phyloP scores from a whole-genome alignment of 305 asterid genomes.

The Fraxinus velutina region DNA sequence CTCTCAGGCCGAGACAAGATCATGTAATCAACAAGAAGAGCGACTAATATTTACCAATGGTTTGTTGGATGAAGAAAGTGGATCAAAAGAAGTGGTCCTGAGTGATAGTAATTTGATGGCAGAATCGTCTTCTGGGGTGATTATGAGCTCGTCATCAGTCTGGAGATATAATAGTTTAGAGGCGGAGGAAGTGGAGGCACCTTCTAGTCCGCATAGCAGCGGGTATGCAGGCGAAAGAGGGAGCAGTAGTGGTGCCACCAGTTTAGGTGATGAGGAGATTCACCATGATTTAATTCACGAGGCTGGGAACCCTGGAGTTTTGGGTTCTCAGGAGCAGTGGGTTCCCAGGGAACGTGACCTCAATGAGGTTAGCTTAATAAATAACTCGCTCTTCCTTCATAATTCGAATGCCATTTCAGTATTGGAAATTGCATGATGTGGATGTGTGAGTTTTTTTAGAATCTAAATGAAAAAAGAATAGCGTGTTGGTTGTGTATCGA shows the following conservation, averaged over 20 bases:
- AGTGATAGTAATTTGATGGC: constrained; percentile 20
- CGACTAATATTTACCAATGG: constrained; percentile 36
- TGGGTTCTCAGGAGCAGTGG: constrained; percentile 48
- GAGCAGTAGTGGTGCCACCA: constrained; percentile 68
- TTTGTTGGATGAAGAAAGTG: constrained; percentile 35
- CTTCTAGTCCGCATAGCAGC: constrained; percentile 82
- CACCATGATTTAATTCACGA: constrained; percentile 38
- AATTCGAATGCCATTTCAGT: neutral
- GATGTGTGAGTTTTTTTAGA: neutral
- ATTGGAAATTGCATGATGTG: neutral
- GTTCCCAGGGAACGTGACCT: constrained; percentile 76
- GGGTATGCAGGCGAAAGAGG: constrained; percentile 96
- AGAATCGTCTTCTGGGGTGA: constrained; percentile 36
- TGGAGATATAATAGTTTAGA: constrained; percentile 51
- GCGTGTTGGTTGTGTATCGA: neutral
- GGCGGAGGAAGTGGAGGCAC: constrained; percentile 57
- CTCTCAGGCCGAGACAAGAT: constrained; percentile 39
- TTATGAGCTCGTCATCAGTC: constrained; percentile 34
- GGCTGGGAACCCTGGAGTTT: constrained; percentile 42
- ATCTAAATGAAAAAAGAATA: neutral
- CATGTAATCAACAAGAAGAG: constrained; percentile 38
- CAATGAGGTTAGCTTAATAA: constrained; percentile 56
- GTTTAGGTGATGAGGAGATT: constrained; percentile 38
- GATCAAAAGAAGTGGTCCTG: constrained; percentile 25
- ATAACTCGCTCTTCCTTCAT: neutral